Base-by-base conservation (phyloP, 2,329 filamentous ascomycete species). In the Sarocladium brachiariae region DNA sequence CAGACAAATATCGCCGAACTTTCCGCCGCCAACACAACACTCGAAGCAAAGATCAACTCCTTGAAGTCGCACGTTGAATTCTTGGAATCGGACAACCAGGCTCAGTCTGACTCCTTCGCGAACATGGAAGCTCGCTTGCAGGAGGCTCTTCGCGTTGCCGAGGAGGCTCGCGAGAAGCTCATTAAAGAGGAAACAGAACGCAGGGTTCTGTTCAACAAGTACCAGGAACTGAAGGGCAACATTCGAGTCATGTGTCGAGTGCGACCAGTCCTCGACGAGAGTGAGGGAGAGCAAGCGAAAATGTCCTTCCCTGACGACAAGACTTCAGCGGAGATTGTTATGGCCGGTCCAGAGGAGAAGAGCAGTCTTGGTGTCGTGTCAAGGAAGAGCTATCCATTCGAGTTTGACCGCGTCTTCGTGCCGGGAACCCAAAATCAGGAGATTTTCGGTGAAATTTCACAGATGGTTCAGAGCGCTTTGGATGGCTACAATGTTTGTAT, bases 401-500 rank as follows among this genome's bases (percentile, higher is more conserved):
- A 87, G 39, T 99, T 97, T 63, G 93, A 99, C 62, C 86, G 91
- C 7, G 91, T 97, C 0, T 99, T 99, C 62, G 78, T 84, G 1
- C 90, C 91, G 0, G 69, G 72, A 0, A 82, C 85, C 1, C 79
- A 85, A 57, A 99, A 99, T 63, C 76, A 81, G 16, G 86, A 95
- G 57, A 84, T 99, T 1, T 99, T 99, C 63, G 89, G 88, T 51
- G 93, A 99, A 64, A 97, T 97, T 63, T 95, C 89, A 51, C 93
- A 99, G 64, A 80, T 99, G 30, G 91, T 99, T 1, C 93, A 99
- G 68, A 95, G 89, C 58, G 93, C 95, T 0, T 76, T 99, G 34
- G 93, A 99, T 62, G 93, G 93, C 1, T 99, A 96, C 73, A 99
- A 97, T 59, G 93, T 99, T 49, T 97, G 92, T 68, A 97, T 99